phyloP scores from a whole-genome alignment of 805 yeast genomes.

The Wickerhamomyces tratensis region DNA sequence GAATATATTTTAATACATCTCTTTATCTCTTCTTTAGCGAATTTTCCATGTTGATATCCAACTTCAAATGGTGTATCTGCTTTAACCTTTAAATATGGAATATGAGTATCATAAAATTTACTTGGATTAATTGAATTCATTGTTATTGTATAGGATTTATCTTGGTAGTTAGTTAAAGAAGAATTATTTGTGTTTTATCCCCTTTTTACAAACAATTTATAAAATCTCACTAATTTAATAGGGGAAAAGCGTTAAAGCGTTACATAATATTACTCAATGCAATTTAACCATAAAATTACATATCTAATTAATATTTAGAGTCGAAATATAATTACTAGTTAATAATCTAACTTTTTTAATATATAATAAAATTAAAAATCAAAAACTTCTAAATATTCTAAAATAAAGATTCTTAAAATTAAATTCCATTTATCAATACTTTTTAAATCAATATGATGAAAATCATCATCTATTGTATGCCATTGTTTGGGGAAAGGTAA shows the following conservation, averaged over 20 bases:
- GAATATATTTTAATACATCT: slow-evolving; percentile 21
- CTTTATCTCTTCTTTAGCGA: slow-evolving; percentile 20
- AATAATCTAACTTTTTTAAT: too few relatives aligned
- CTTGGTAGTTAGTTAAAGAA: too few relatives aligned
- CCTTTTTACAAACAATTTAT: too few relatives aligned
- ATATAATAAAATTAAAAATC: too few relatives aligned
- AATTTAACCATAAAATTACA: too few relatives aligned
- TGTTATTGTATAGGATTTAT: neutral
- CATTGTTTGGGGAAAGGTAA: slow-evolving; percentile 37
- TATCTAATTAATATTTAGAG: too few relatives aligned
- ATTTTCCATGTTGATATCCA: slow-evolving; percentile 25
- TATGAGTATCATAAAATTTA: slow-evolving; percentile 17
- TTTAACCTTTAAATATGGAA: slow-evolving; percentile 14
- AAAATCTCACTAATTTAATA: too few relatives aligned
- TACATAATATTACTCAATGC: too few relatives aligned
- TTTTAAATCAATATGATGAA: slow-evolving; percentile 26
- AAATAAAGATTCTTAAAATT: slow-evolving; percentile 28
- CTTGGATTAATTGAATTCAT: slow-evolving; percentile 9
- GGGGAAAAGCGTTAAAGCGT: too few relatives aligned
- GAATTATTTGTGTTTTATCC: too few relatives aligned
- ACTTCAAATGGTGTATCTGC: slow-evolving; percentile 19
- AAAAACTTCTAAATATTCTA: slow-evolving; percentile 18
- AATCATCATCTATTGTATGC: slow-evolving; percentile 43
- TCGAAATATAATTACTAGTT: too few relatives aligned
- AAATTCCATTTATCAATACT: slow-evolving; percentile 38